phyloP scores from a whole-genome alignment of 768 basidiomycete species.

The Exidia glandulosa region DNA sequence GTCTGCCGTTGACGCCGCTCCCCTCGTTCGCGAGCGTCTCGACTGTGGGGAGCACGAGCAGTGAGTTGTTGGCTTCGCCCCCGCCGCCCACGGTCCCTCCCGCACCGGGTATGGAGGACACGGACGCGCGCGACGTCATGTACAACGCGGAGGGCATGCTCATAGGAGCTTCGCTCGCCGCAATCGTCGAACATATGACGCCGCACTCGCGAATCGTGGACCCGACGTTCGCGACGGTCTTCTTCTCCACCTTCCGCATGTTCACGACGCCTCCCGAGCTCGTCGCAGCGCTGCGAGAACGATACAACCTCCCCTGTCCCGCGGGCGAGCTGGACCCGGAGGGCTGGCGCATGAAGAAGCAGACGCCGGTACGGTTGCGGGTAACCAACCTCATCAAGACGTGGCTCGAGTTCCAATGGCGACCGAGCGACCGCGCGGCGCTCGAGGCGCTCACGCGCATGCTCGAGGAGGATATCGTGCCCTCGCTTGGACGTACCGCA shows the following conservation, averaged over 20 bases:
- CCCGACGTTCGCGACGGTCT: conserved; percentile 73
- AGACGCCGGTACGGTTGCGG: conserved; percentile 79
- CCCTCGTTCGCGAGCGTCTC: conserved; percentile 3
- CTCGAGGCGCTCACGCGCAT: conserved; percentile 4
- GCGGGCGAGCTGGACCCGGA: conserved; percentile 49
- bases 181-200: conserved; percentile 94
- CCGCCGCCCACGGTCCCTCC: conserved; percentile 29
- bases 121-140: conserved; percentile 71
- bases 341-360: conserved; percentile 80
- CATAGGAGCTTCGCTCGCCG: conserved; percentile 80
- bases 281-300: conserved; percentile 61
- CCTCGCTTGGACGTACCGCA: background rate
- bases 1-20: conserved; percentile 28
- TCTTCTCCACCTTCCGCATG: conserved; percentile 91
- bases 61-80: conserved; percentile 29
- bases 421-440: conserved; percentile 57
- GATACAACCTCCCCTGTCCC: conserved; percentile 75
- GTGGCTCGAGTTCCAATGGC: conserved; percentile 92
- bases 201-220: conserved; percentile 89
- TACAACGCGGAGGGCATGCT: conserved; percentile 87
- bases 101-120: conserved; percentile 41
- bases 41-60: background rate
- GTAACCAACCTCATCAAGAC: conserved; percentile 88
- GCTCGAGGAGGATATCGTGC: background rate
- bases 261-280: conserved; percentile 74